These are phyloP conservation scores for Penicillium palitans DNA, from an alignment of 2,329 filamentous ascomycete genomes.

Conservation along the genomic window DNA sequence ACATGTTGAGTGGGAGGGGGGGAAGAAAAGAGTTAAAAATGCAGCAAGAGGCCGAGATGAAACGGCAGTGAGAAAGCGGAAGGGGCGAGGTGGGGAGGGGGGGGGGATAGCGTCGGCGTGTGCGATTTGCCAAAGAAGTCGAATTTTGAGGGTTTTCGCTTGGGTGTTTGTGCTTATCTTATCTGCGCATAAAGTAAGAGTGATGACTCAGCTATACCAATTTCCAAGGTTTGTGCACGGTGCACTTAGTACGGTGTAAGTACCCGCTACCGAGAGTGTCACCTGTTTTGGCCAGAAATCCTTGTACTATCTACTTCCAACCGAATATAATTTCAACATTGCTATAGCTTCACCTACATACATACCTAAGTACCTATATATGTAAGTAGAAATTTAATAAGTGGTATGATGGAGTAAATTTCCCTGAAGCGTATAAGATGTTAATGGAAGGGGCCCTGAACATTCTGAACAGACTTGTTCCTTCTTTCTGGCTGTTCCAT, in stretches of 20 bases:
- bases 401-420: background rate
- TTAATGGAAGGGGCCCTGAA: background rate
- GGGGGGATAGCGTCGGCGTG: slow-evolving; percentile 38
- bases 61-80: slow-evolving; percentile 22
- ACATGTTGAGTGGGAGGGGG: slow-evolving; percentile 40
- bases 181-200: slow-evolving; percentile 30
- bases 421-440: background rate
- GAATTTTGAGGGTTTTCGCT: slow-evolving; percentile 51
- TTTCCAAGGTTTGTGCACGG: background rate
- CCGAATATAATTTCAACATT: background rate
- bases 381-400: too few relatives aligned
- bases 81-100: slow-evolving; percentile 21
- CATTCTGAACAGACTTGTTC: background rate
- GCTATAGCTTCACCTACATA: background rate
- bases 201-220: slow-evolving; percentile 32
- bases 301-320: background rate
- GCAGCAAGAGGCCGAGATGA: slow-evolving; percentile 19
- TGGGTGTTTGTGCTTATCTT: slow-evolving; percentile 49
- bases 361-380: background rate
- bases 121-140: slow-evolving; percentile 40
- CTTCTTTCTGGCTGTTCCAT: background rate
- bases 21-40: slow-evolving; percentile 11
- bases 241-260: background rate
- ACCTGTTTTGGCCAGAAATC: background rate
- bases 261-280: background rate